phyloP scores from a whole-genome alignment of 176 grass and related monocot species.

The Triticum turgidum region DNA sequence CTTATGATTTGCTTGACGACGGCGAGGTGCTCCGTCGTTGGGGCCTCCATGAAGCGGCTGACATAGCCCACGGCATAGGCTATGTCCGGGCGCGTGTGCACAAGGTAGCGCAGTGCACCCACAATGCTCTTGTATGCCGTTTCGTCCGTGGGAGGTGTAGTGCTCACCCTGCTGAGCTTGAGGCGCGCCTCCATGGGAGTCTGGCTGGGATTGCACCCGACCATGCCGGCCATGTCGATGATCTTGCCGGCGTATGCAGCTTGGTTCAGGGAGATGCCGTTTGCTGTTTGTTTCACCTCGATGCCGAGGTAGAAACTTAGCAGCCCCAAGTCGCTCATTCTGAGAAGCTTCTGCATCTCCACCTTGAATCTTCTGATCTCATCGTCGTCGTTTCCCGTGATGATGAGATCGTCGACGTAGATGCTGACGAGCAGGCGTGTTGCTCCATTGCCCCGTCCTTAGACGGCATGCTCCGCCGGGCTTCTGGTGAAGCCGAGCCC shows the following conservation, averaged over 20 bases:
- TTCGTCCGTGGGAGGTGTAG: too few species aligned
- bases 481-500: too few species aligned
- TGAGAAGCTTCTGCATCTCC: too few species aligned
- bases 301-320: too few species aligned
- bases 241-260: background rate
- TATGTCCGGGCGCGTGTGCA: too few species aligned
- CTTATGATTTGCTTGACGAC: too few species aligned
- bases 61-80: too few species aligned
- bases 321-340: too few species aligned
- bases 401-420: background rate
- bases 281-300: background rate
- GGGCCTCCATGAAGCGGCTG: too few species aligned
- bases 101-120: too few species aligned
- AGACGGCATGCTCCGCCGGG: background rate
- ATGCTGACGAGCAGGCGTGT: background rate
- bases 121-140: too few species aligned
- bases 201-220: background rate
- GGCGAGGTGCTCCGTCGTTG: too few species aligned
- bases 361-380: background rate
- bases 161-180: background rate
- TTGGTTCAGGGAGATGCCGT: background rate
- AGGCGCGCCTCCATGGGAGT: background rate
- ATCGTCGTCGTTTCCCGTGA: background rate
- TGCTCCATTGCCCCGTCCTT: background rate
- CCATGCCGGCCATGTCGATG: background rate